Evolutionary conservation across 306 rosid genomes (phyloP).

Genomic region (Cicer judaicum): DNA sequence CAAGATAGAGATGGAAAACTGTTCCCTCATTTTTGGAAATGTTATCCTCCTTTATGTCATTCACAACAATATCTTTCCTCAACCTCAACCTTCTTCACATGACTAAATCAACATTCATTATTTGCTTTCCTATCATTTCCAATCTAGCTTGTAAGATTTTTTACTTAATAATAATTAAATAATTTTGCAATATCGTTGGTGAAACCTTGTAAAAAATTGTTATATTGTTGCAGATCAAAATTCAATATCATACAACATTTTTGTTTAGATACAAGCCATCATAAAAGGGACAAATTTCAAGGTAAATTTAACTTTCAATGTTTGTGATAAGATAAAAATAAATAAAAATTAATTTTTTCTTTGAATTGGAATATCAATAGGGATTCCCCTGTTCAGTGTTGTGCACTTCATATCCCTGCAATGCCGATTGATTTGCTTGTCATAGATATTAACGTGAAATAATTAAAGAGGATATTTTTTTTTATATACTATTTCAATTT

Average conservation of each 20-base stretch:
- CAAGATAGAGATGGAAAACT: slow-evolving; percentile 34
- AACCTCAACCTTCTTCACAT: slow-evolving; percentile 48
- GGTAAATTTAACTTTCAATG: too few relatives aligned
- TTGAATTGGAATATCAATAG: background rate
- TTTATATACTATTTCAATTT: background rate
- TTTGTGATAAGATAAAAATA: too few relatives aligned
- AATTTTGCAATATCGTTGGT: too few relatives aligned
- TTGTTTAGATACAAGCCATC: too few relatives aligned
- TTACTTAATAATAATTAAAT: too few relatives aligned
- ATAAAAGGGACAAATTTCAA: too few relatives aligned
- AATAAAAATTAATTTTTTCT: background rate
- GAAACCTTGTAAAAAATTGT: too few relatives aligned
- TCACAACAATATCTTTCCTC: slow-evolving; percentile 20
- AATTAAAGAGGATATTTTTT: slow-evolving; percentile 31
- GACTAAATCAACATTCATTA: slow-evolving; percentile 42
- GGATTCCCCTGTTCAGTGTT: slow-evolving; percentile 1
- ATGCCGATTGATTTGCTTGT: slow-evolving; percentile 55
- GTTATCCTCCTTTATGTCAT: slow-evolving; percentile 40
- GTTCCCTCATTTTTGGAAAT: slow-evolving; percentile 45
- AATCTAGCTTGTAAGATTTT: background rate
- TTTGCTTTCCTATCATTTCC: slow-evolving; percentile 41
- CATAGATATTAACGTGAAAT: slow-evolving; percentile 42
- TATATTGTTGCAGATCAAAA: too few relatives aligned
- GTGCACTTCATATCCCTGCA: slow-evolving; percentile 50
- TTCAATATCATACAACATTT: too few relatives aligned